Evolutionary conservation across 139 green algal genomes (phyloP).

Genomic region (Chlorella vulgaris): DNA sequence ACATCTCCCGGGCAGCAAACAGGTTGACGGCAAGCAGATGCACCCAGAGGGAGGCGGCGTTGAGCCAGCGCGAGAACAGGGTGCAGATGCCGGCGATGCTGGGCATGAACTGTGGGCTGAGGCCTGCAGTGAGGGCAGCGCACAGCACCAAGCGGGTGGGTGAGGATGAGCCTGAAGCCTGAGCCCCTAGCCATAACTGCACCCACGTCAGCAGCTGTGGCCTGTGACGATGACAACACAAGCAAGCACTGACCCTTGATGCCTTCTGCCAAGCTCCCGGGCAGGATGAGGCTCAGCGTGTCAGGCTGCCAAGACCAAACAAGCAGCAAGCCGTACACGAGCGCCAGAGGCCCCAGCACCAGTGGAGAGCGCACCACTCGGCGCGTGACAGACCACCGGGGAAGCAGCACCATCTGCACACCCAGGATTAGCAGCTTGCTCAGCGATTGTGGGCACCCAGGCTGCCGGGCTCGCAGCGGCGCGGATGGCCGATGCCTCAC

Average conservation of each 20-base stretch:
- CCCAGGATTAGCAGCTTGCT: too few species aligned
- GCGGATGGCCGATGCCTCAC: too few species aligned
- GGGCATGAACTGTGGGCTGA: conserved; percentile 80
- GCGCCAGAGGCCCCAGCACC: conserved; percentile 47
- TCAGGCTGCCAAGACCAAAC: conserved; percentile 67
- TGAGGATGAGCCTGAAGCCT: too few species aligned
- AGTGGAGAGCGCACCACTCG: background rate
- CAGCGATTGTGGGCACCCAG: too few species aligned
- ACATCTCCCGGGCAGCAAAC: conserved; percentile 55
- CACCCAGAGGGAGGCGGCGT: conserved; percentile 66
- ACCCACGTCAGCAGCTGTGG: background rate
- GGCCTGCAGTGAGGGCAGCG: conserved; percentile 24
- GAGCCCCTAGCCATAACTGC: background rate
- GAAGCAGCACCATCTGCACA: conserved; percentile 37
- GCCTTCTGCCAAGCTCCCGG: conserved; percentile 65
- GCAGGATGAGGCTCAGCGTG: conserved; percentile 71
- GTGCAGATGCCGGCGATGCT: conserved; percentile 59
- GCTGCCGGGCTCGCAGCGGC: too few species aligned
- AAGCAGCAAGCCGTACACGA: conserved; percentile 65
- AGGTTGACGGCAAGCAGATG: conserved; percentile 76
- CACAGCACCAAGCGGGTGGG: background rate
- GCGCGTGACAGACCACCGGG: conserved; percentile 7
- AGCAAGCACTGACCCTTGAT: conserved; percentile 44
- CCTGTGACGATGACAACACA: background rate
- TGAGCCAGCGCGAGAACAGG: conserved; percentile 66